Evolutionary conservation across 352 stramenopile genomes (phyloP).

Genomic region (Thalassiosira oceanica): DNA sequence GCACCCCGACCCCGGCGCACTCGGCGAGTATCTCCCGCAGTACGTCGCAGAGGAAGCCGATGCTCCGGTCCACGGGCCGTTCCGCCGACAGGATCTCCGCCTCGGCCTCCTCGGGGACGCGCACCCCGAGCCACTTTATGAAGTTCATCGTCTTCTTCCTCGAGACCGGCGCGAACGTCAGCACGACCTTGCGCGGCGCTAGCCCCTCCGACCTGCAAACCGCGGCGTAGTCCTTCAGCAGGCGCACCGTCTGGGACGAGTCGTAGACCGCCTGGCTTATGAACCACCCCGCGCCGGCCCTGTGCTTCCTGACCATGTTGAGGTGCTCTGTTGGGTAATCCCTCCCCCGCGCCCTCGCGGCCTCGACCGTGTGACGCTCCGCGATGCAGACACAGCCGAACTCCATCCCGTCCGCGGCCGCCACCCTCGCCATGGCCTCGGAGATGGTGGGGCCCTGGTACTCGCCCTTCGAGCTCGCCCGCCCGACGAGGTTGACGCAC

Average conservation of each 20-base stretch:
- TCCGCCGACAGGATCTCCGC: conserved; percentile 51
- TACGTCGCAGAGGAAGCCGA: conserved; percentile 54
- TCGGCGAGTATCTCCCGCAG: conserved; percentile 47
- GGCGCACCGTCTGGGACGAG: conserved; percentile 53
- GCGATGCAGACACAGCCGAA: conserved; percentile 76
- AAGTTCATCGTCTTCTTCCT: conserved; percentile 70
- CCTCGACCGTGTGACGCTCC: conserved; percentile 66
- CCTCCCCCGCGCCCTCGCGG: conserved; percentile 33
- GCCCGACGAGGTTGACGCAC: conserved; percentile 62
- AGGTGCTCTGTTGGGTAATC: conserved; percentile 52
- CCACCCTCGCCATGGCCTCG: conserved; percentile 47
- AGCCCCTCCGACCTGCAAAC: conserved; percentile 49
- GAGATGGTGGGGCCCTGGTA: conserved; percentile 51
- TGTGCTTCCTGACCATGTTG: conserved; percentile 71
- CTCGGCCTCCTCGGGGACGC: conserved; percentile 56
- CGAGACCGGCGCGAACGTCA: conserved; percentile 69
- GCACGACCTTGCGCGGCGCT: conserved; percentile 57
- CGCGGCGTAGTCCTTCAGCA: conserved; percentile 65
- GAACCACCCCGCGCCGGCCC: conserved; percentile 70
- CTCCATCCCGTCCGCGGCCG: conserved; percentile 10
- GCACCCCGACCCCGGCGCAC: conserved; percentile 49
- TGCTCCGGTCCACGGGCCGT: conserved; percentile 55
- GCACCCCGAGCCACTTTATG: conserved; percentile 73
- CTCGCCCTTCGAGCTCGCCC: conserved; percentile 19
- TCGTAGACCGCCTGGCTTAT: conserved; percentile 71